Evolutionary conservation across 208 protist genomes (phyloP), one percentile per base, ranked within the genome.

Genomic region (Leishmania gerbilli): DNA sequence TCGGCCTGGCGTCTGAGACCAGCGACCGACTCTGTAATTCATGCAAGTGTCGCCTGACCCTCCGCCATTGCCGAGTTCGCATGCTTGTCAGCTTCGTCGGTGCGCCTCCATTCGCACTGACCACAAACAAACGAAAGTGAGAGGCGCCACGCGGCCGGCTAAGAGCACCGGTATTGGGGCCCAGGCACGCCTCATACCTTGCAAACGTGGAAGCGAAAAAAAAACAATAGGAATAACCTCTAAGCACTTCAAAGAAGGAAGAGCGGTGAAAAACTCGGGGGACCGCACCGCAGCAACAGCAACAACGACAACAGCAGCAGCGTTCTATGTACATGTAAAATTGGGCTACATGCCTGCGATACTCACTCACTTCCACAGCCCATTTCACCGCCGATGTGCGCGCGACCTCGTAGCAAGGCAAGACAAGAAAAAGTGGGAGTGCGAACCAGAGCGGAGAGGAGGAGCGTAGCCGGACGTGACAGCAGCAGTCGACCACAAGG

Each of bases 261-360:
- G 8, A 71, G 40, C 40, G 40, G 40, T 42, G 58, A 75, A 15
- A 34, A 34, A 34, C 24, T 37, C 47, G 40, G 8, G 9, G 27
- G 24, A 40, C 71, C 19, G 47, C 42, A 37, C 72, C 24, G 47
- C 34, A 3, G 31, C 47, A 58, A 19, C 72, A 37, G n/a, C 71
- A 27, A 58, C 21, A 34, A 40, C 71, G 19, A 13, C 68, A 55
- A 11, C 68, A 37, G 47, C 71, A 40, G 42, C 71, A 64, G 51
- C 72, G 27, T 17, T 55, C 21, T 74, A 74, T 74, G 69, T 74
- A 74, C 69, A 74, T 74, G 45, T 19, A 45, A 74, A 31, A 31
- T 21, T 45, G 42, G 21, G 27, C 69, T 74, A 74, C 27, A 21
- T 31, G 40, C 42, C 27, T 13, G 42, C 69, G 24, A 53, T 21